Evolutionary conservation across 208 protist genomes (phyloP), one percentile per base, ranked within the genome.

Genomic region (Leptomonas pyrrhocoris): DNA sequence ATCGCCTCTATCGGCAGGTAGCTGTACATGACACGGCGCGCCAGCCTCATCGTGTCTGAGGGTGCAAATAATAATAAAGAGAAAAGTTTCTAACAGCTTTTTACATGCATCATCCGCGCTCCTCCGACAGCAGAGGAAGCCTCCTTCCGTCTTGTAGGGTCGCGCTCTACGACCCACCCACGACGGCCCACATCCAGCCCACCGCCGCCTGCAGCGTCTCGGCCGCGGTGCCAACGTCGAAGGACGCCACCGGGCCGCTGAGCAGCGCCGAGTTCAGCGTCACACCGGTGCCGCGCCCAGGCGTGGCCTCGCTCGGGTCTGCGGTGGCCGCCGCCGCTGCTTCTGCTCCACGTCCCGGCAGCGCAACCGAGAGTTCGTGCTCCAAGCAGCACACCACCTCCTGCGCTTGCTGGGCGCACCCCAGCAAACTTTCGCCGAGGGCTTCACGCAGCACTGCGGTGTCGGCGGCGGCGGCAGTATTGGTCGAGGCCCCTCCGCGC

Each of bases 151-250:
- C n/a, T n/a, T n/a, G n/a, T n/a, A n/a, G n/a, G n/a, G n/a, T 18
- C 30, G 45, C 21, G 1, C 18, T 13, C 16, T 12, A 68, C 40
- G 51, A 27, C 13, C 34, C 71, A 21, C 54, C 38, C 19, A 51
- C 48, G 12, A 67, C 56, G 2, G 43, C 27, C 21, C 55, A 71
- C 63, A 77, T 70, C 72, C 72, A 77, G n/a, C 25, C 28, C 21
- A 77, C 64, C 34, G 72, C 72, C 12, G 63, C 45, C 57, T 43
- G 54, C 48, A 77, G 4, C 38, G 68, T 57, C 56, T 77, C 72
- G 0, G 64, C 43, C 16, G 72, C 36, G 13, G 40, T 60, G 7
- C 46, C 63, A 2, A 25, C 46, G 12, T 67, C 46, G 36, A 77
- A 77, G 12, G 72, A 69, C 27, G 61, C 53, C 36, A 71, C 9